Base-by-base conservation (phyloP, 2,329 filamentous ascomycete species). In the Fusarium sp. region DNA sequence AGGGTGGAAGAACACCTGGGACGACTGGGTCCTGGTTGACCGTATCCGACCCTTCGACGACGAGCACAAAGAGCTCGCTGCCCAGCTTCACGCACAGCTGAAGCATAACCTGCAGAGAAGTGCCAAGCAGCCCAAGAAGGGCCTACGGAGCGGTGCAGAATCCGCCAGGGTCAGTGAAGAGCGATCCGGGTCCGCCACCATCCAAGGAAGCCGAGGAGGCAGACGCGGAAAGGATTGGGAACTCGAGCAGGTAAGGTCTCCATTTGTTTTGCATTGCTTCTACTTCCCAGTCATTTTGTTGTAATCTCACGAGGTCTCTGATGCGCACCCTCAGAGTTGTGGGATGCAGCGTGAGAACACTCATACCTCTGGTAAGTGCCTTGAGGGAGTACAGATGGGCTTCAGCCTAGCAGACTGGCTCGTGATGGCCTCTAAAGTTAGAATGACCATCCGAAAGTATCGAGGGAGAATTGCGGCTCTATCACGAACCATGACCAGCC, bases 1-100 rank as follows among this genome's bases (percentile, higher is more conserved):
- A 85, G 97, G 97, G 80, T 99, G 97, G 97, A 99, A 99, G 88
- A 95, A 96, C 83, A 98, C 95, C 89, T 99, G 97, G 97, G 97
- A 99, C 85, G 97, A 99, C 85, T 98, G 96, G 96, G 97, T 98
- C 52, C 91, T 94, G 25, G 92, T 95, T 83, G 96, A 98, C 82
- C 94, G 97, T 76, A 92, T 99, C 70, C 93, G 95, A 80, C 98
- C 98, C 85, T 93, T 96, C 82, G 98, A 92, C 61, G 95, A 97
- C 66, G 97, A 98, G 85, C 98, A 98, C 85, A 94, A 94, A 80
- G 95, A 97, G 81, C 89, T 99, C 40, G 95, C 96, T 25, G 87
- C 87, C 65, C 92, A 93, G 82, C 87, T 95, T 33, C 89, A 91
- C 77, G 89, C 91, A 67, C 92, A 95, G 82, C 88, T 91, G 84